These are phyloP conservation scores for Phytophthora gonapodyides DNA, from an alignment of 352 stramenopile genomes.

Conservation along the genomic window DNA sequence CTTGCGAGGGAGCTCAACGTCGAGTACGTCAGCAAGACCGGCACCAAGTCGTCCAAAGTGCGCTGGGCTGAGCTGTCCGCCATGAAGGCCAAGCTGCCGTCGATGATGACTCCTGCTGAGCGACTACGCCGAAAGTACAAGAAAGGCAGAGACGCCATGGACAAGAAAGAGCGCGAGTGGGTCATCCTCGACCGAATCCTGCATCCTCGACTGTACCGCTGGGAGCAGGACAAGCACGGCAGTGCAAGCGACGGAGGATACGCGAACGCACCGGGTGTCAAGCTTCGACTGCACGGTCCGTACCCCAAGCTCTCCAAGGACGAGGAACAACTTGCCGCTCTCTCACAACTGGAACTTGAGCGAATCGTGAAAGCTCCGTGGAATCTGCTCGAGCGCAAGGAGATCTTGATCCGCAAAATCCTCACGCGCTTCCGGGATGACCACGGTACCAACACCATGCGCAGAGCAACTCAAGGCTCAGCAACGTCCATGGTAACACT, in stretches of 20 bases:
- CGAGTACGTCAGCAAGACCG: constrained; percentile 58
- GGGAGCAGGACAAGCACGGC: constrained; percentile 56
- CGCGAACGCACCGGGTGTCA: constrained; percentile 25
- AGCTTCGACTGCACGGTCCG: constrained; percentile 50
- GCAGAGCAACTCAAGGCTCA: constrained; percentile 9
- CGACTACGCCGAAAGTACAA: constrained; percentile 83
- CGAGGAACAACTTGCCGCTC: constrained; percentile 60
- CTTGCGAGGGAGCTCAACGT: constrained; percentile 62
- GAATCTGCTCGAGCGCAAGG: constrained; percentile 74
- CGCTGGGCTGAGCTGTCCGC: constrained; percentile 74
- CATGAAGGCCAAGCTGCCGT: constrained; percentile 75
- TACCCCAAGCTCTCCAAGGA: constrained; percentile 62
- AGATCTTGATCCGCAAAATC: constrained; percentile 78
- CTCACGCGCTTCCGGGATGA: constrained; percentile 73
- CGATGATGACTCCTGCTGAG: constrained; percentile 78
- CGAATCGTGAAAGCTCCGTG: constrained; percentile 73
- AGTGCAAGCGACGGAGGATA: constrained; percentile 25
- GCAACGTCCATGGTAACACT: constrained; percentile 46
- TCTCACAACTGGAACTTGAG: constrained; percentile 70
- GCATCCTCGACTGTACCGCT: constrained; percentile 66
- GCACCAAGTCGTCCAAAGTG: constrained; percentile 58
- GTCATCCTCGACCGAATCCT: constrained; percentile 74
- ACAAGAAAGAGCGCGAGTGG: constrained; percentile 83
- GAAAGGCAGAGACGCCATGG: constrained; percentile 55
- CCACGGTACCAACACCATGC: constrained; percentile 17